Conservation (phyloP, 1,284 basidiomycete species). For the Moniliella sp. region DNA sequence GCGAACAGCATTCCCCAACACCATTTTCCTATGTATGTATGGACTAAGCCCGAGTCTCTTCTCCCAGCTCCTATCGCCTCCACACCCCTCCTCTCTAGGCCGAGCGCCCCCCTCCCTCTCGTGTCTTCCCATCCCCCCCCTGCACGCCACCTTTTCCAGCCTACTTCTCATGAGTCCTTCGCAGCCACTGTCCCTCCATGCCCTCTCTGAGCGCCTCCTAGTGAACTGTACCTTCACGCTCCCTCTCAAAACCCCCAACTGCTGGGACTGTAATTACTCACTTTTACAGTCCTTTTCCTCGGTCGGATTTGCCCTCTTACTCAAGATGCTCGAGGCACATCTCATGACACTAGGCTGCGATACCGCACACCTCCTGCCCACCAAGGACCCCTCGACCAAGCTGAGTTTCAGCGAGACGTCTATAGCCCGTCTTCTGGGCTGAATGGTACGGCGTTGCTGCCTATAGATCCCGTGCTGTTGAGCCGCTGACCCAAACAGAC, state of each 20-base stretch:
- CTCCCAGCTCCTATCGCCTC: too few species aligned
- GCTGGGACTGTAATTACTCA: neutral
- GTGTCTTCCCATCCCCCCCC: too few species aligned
- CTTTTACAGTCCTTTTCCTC: slow-evolving; percentile 3
- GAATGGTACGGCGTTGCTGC: slow-evolving; percentile 7
- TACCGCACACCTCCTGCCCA: slow-evolving; percentile 10
- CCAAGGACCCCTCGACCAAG: slow-evolving; percentile 9
- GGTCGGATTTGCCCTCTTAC: slow-evolving; percentile 19
- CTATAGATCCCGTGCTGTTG: slow-evolving; percentile 13
- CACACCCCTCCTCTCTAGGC: too few species aligned
- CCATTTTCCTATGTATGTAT: too few species aligned
- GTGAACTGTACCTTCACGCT: too few species aligned
- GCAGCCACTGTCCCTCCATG: slow-evolving; percentile 7
- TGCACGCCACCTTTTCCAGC: slow-evolving; percentile 6
- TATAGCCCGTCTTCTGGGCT: slow-evolving; percentile 18
- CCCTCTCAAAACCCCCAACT: too few species aligned
- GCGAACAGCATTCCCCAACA: too few species aligned
- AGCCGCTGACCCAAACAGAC: too few species aligned
- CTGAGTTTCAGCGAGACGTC: slow-evolving; percentile 14
- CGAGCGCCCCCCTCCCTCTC: too few species aligned
- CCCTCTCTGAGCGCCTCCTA: neutral
- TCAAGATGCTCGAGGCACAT: slow-evolving; percentile 11
- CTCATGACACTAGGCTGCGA: slow-evolving; percentile 12
- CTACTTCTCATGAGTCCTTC: slow-evolving; percentile 9
- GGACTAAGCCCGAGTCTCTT: too few species aligned